These are phyloP conservation scores for Candida nitratophila DNA, from an alignment of 805 yeast genomes.

Conservation along the genomic window DNA sequence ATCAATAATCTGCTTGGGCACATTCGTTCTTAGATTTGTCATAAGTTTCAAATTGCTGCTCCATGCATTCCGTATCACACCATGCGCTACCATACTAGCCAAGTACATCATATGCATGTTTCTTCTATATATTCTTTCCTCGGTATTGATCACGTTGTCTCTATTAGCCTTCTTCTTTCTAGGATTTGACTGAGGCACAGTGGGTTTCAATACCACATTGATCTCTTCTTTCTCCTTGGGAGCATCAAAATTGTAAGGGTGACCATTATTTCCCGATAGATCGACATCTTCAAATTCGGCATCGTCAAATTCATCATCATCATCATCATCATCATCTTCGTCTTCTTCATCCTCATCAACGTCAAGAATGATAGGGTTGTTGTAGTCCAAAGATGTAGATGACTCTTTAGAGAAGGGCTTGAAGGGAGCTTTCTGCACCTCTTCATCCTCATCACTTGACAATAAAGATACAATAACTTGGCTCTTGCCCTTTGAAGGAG, in stretches of 20 bases:
- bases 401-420: no score
- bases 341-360: neutral
- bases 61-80: conserved; percentile 68
- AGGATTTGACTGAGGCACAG: conserved; percentile 11
- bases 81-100: conserved; percentile 57
- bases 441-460: conserved; percentile 1
- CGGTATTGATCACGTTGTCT: conserved; percentile 33
- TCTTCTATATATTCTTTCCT: conserved; percentile 48
- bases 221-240: neutral
- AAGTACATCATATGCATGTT: conserved; percentile 53
- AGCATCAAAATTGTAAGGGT: conserved; percentile 8
- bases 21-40: conserved; percentile 30
- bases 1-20: conserved; percentile 40
- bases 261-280: conserved; percentile 8
- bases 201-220: conserved; percentile 22
- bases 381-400: no score
- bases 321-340: conserved; percentile 10
- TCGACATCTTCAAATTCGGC: conserved; percentile 32
- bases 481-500: neutral
- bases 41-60: conserved; percentile 43
- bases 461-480: neutral
- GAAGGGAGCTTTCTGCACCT: no score
- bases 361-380: neutral
- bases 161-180: conserved; percentile 16
- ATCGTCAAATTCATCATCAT: conserved; percentile 16